phyloP scores from a whole-genome alignment of 495 filamentous ascomycete species.

The Xylaria cubensis region DNA sequence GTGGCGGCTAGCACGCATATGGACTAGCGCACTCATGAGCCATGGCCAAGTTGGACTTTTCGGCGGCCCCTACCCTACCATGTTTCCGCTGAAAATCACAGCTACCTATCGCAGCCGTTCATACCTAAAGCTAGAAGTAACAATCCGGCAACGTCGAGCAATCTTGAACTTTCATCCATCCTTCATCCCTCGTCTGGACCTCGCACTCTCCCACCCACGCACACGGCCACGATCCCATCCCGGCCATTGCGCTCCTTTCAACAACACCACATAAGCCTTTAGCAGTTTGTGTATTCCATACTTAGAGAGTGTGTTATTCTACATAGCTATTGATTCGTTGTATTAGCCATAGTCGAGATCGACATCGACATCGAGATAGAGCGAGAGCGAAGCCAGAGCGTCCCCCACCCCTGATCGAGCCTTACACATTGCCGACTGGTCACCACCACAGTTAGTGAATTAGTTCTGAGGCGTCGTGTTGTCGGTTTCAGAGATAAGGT shows the following conservation, averaged over 20 bases:
- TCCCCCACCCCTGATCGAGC: conserved; percentile 7
- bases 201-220: conserved; percentile 20
- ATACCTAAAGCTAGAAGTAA: conserved; percentile 24
- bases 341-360: conserved; percentile 13
- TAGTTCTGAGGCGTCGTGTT: background rate
- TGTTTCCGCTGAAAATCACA: conserved; percentile 29
- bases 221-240: conserved; percentile 16
- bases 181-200: conserved; percentile 1
- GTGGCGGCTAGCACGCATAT: background rate
- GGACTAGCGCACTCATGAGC: background rate
- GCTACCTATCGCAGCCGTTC: conserved; percentile 28
- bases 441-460: background rate
- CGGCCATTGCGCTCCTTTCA: conserved; percentile 15
- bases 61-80: background rate
- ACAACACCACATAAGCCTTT: background rate
- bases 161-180: conserved; percentile 18
- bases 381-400: conserved; percentile 13
- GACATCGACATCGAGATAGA: background rate
- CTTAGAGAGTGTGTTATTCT: conserved; percentile 6
- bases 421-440: conserved; percentile 16
- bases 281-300: conserved; percentile 16
- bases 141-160: conserved; percentile 19
- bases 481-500: conserved; percentile 3
- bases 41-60: conserved; percentile 22
- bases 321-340: conserved; percentile 2